These are phyloP conservation scores for Trichoderma sp. DNA, from an alignment of 2,329 filamentous ascomycete species.

Conservation along the genomic window DNA sequence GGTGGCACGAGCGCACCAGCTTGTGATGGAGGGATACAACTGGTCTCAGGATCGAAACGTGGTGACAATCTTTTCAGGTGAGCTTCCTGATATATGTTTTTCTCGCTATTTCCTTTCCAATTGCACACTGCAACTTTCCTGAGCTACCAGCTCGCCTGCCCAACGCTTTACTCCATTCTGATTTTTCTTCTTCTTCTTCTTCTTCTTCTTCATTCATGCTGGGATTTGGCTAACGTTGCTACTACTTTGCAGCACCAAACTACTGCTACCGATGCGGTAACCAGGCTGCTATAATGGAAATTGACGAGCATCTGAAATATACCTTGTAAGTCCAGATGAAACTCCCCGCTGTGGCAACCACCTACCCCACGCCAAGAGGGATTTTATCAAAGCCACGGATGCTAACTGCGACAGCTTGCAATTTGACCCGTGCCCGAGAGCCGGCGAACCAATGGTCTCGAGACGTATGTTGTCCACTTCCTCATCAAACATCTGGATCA, in stretches of 20 bases:
- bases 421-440: conserved; percentile 97
- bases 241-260: conserved; percentile 63
- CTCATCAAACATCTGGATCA: neutral
- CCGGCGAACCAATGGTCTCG: conserved; percentile 98
- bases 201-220: neutral
- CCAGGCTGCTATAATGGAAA: conserved; percentile 99
- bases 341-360: neutral
- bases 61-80: conserved; percentile 97
- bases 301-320: conserved; percentile 98
- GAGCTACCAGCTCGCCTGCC: neutral
- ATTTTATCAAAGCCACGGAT: neutral
- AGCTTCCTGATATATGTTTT: conserved; percentile 16
- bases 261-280: conserved; percentile 99
- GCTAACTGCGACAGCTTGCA: conserved; percentile 70
- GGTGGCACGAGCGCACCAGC: conserved; percentile 93
- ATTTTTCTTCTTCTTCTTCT: neutral
- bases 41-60: conserved; percentile 99
- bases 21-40: conserved; percentile 99
- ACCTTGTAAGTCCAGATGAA: conserved; percentile 71
- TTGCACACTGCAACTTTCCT: neutral
- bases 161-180: no score
- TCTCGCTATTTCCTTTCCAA: neutral
- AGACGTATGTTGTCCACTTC: conserved; percentile 60
- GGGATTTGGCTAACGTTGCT: conserved; percentile 28
- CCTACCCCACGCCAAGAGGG: neutral